Evolutionary conservation across 2,329 filamentous ascomycete genomes (phyloP), one percentile per base, ranked within the genome.

Genomic region (Fusarium denticulatum): DNA sequence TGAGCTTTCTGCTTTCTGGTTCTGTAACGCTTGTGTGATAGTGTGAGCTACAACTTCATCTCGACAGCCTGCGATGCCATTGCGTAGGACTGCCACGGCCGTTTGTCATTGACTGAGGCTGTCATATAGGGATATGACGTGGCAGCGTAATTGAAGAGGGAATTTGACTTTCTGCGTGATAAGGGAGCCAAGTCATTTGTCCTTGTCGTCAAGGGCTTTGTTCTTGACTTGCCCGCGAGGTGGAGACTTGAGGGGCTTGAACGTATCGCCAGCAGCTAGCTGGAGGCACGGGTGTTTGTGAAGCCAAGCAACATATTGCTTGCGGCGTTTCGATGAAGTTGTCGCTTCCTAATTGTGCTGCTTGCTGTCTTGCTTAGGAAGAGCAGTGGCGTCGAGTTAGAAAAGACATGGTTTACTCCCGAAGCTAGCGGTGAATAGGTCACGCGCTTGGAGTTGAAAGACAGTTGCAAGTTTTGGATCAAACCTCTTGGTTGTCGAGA

Each of bases 251-350:
- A 42, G 39, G 2, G 39, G 39, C 39, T 40, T n/a, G 14, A n/a
- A n/a, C 1, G 22, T n/a, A 42, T 42, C 39, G 1, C 14, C 39
- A 15, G 39, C 1, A n/a, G 15, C 13, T 42, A 11, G 14, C 15
- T n/a, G n/a, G 6, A 15, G 13, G 22, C 39, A 7, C 39, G 22
- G 8, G 22, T 15, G 0, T 42, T n/a, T n/a, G 6, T n/a, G 0
- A 43, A 4, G n/a, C n/a, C 6, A 40, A n/a, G 22, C 7, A n/a
- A n/a, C 4, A 40, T n/a, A 4, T n/a, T 36, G 1, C 16, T 36
- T 3, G 34, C 34, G 34, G 15, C 9, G 16, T 36, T 36, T 8
- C 16, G 16, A 36, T 36, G 1, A 36, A 18, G 8, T 15, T 18
- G 4, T 36, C 39, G n/a, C n/a, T 43, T 24, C n/a, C 16, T 15